These are phyloP conservation scores for Cadophora malorum DNA, from an alignment of 2,329 filamentous ascomycete species.

Conservation along the genomic window DNA sequence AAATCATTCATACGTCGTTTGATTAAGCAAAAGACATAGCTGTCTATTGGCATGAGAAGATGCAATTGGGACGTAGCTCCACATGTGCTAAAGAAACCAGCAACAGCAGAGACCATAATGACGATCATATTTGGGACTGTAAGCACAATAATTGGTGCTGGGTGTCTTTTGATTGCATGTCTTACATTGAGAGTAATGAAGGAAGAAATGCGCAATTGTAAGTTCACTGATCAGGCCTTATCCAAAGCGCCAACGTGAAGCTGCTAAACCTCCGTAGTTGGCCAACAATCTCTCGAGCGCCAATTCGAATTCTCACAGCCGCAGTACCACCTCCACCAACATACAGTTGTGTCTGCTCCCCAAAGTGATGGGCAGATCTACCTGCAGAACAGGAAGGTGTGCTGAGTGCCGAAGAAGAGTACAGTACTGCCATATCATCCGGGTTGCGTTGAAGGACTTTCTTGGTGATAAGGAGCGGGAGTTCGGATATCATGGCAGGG, in stretches of 20 bases:
- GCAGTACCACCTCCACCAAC: constrained; percentile 2
- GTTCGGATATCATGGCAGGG: not conserved
- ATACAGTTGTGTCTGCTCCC: not conserved
- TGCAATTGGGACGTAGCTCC: too few relatives aligned
- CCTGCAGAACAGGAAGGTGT: not conserved
- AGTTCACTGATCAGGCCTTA: too few relatives aligned
- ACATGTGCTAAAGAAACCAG: not conserved
- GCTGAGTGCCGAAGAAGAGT: not conserved
- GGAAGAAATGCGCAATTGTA: not conserved
- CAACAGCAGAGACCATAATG: not conserved
- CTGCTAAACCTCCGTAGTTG: not conserved
- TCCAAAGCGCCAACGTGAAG: too few relatives aligned
- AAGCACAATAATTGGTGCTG: not conserved
- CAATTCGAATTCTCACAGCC: not conserved
- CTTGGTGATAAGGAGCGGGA: not conserved
- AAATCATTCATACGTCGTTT: too few relatives aligned
- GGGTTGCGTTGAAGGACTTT: not conserved
- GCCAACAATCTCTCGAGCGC: not conserved
- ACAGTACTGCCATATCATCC: not conserved
- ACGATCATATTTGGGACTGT: not conserved
- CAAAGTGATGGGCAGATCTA: not conserved
- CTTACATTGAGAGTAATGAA: not conserved
- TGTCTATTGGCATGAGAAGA: too few relatives aligned
- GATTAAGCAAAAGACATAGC: too few relatives aligned
- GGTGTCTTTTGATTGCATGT: not conserved